These are phyloP conservation scores for Penicillium ochrochloron DNA, from an alignment of 495 filamentous ascomycete species.

Conservation along the genomic window DNA sequence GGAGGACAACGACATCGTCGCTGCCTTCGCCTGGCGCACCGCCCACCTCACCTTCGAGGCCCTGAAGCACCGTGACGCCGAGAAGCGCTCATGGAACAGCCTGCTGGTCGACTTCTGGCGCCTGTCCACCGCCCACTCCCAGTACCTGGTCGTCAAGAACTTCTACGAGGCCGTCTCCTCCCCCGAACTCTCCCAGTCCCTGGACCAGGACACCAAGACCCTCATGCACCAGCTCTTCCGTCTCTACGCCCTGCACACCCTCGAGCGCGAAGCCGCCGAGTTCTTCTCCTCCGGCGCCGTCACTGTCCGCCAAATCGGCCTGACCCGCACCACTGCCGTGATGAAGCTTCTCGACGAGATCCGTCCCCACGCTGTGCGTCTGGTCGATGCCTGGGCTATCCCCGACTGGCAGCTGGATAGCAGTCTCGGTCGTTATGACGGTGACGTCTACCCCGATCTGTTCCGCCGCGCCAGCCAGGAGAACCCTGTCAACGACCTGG, in stretches of 20 bases:
- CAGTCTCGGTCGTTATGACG: slow-evolving; percentile 65
- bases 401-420: slow-evolving; percentile 73
- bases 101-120: slow-evolving; percentile 76
- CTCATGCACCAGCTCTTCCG: slow-evolving; percentile 68
- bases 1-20: slow-evolving; percentile 65
- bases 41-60: slow-evolving; percentile 73
- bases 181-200: slow-evolving; percentile 44
- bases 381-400: slow-evolving; percentile 71
- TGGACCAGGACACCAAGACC: slow-evolving; percentile 56
- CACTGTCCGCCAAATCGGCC: slow-evolving; percentile 66
- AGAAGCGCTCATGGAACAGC: slow-evolving; percentile 72
- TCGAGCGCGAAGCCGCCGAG: slow-evolving; percentile 67
- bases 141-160: slow-evolving; percentile 72
- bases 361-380: slow-evolving; percentile 65
- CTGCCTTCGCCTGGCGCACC: slow-evolving; percentile 71
- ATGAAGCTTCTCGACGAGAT: slow-evolving; percentile 69
- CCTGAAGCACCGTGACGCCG: slow-evolving; percentile 69
- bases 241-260: slow-evolving; percentile 65
- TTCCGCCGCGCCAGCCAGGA: slow-evolving; percentile 67
- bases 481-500: slow-evolving; percentile 69
- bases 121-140: slow-evolving; percentile 67
- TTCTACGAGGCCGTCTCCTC: slow-evolving; percentile 69
- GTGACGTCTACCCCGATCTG: slow-evolving; percentile 71
- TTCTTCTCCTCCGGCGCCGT: slow-evolving; percentile 68
- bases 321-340: slow-evolving; percentile 62